These are phyloP conservation scores for Solanum chiquidenum DNA, from an alignment of 257 asterid species.

Conservation along the genomic window DNA sequence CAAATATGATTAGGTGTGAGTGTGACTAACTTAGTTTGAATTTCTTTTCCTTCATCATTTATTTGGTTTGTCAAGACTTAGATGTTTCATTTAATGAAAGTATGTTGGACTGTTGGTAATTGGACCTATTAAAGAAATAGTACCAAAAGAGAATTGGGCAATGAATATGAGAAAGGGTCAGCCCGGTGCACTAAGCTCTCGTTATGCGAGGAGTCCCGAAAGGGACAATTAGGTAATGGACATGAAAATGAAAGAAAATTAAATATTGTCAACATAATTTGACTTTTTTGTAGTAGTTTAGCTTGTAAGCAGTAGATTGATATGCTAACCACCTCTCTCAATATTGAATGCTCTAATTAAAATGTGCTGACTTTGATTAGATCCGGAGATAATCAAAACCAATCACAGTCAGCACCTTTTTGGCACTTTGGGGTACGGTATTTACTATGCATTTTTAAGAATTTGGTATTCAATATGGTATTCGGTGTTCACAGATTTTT, in stretches of 20 bases:
- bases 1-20: neutral
- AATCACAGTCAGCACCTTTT: neutral
- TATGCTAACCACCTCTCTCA: neutral
- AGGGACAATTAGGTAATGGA: neutral
- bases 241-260: neutral
- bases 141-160: neutral
- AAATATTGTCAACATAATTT: neutral
- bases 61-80: neutral
- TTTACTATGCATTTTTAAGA: neutral
- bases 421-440: neutral
- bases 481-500: no score
- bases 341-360: neutral
- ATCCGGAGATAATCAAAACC: neutral
- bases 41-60: neutral
- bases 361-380: neutral
- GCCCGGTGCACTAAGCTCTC: neutral
- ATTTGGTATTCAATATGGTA: neutral
- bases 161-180: neutral
- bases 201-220: no score
- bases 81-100: neutral
- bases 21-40: neutral
- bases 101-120: neutral
- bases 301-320: neutral
- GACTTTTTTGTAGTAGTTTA: neutral
- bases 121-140: neutral